These are phyloP conservation scores for Sclerotinia glacialis DNA, from an alignment of 2,329 filamentous ascomycete genomes.

Conservation along the genomic window DNA sequence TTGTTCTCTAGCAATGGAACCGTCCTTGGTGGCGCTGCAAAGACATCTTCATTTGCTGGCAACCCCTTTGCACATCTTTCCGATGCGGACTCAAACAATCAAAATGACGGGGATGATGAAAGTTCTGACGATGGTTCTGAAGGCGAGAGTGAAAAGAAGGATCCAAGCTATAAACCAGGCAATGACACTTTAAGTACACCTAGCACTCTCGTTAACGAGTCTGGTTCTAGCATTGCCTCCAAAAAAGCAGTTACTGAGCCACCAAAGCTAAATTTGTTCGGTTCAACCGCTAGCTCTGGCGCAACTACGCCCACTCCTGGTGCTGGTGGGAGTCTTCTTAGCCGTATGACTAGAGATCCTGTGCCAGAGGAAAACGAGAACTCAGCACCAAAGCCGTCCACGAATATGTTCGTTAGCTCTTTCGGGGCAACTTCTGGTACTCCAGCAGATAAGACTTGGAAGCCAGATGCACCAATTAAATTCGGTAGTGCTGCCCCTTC, in stretches of 20 bases:
- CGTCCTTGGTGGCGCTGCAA: slow-evolving; percentile 34
- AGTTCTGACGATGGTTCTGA: slow-evolving; percentile 45
- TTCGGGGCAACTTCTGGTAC: slow-evolving; percentile 31
- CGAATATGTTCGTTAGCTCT: slow-evolving; percentile 28
- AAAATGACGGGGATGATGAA: slow-evolving; percentile 46
- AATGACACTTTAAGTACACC: slow-evolving; percentile 26
- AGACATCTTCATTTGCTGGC: slow-evolving; percentile 30
- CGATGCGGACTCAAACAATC: slow-evolving; percentile 46
- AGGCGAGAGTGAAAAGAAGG: slow-evolving; percentile 41
- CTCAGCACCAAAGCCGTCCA: slow-evolving; percentile 34
- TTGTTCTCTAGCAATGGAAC: slow-evolving; percentile 31
- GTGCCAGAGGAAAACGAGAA: slow-evolving; percentile 45
- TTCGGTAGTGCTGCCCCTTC: slow-evolving; percentile 38
- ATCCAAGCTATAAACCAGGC: slow-evolving; percentile 33
- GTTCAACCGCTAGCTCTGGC: slow-evolving; percentile 38
- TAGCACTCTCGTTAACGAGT: slow-evolving; percentile 31
- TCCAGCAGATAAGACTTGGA: slow-evolving; percentile 49
- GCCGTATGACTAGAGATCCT: slow-evolving; percentile 51
- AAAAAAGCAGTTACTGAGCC: slow-evolving; percentile 37
- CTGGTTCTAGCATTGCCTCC: slow-evolving; percentile 34
- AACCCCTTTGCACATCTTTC: slow-evolving; percentile 63
- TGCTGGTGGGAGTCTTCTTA: slow-evolving; percentile 51
- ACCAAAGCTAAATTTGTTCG: slow-evolving; percentile 36
- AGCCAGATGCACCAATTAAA: slow-evolving; percentile 48
- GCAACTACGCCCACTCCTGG: slow-evolving; percentile 40